phyloP scores from a whole-genome alignment of 345 rosid species.

The Eucalyptus curtisii region DNA sequence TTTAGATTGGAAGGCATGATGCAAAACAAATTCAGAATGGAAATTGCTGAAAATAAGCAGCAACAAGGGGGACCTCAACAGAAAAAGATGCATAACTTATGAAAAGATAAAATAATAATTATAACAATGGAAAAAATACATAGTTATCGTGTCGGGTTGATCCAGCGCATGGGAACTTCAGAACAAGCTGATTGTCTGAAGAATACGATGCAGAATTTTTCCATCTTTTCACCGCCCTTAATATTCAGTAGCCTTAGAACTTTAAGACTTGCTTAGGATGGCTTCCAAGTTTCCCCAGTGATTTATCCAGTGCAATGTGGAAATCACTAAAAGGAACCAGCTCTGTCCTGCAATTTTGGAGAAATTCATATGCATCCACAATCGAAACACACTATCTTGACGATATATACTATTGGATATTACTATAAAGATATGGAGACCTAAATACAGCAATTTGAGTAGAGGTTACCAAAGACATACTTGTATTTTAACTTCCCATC shows the following conservation, averaged over 20 bases:
- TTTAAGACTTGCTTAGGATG: constrained; percentile 77
- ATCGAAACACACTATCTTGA: not conserved
- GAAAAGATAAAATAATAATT: too few relatives aligned
- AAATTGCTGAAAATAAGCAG: not conserved
- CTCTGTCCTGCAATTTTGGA: constrained; percentile 37
- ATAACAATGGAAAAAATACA: not conserved
- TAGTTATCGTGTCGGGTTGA: not conserved
- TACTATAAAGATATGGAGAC: not conserved
- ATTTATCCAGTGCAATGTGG: constrained; percentile 48
- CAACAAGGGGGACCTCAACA: not conserved
- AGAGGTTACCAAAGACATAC: constrained; percentile 15
- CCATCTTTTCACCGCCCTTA: too few relatives aligned
- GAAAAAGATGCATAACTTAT: not conserved
- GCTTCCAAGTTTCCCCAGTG: constrained; percentile 69
- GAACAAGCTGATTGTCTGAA: not conserved
- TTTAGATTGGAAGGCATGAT: not conserved
- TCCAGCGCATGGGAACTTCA: not conserved
- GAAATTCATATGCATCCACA: not conserved
- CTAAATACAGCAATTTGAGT: not conserved
- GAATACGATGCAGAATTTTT: not conserved
- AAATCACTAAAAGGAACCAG: constrained; percentile 54
- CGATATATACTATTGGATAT: not conserved
- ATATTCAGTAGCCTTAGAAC: not conserved
- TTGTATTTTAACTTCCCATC: constrained; percentile 31
- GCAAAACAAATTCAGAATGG: not conserved